A percentile compares a stretch with the other conserved stretches of the same genome.
phyloP scores from a whole-genome alignment of 73 alveolate genomes.

The Uronychia setigera region DNA sequence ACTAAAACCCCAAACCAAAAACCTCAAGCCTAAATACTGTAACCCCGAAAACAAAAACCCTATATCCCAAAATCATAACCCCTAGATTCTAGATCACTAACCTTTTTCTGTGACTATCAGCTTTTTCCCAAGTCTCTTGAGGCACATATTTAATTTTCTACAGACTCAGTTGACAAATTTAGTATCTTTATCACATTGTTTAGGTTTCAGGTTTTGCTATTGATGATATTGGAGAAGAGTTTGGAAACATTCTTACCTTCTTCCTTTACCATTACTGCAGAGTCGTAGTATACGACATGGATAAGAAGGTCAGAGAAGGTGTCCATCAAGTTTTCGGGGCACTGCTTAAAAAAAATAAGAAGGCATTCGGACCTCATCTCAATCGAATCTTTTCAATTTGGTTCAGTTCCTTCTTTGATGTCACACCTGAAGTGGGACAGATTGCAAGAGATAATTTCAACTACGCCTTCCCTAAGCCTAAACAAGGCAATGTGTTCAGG shows the following conservation, averaged over 20 bases:
- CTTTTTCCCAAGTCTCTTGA: too few relatives aligned
- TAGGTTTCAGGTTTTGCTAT: too few relatives aligned
- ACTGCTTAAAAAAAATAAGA: conserved; percentile 52
- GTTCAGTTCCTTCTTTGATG: conserved; percentile 68
- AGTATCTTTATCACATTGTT: too few relatives aligned
- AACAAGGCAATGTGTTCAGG: conserved; percentile 39
- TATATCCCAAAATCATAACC: too few relatives aligned
- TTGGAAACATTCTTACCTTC: conserved; percentile 42
- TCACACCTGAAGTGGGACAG: conserved; percentile 37
- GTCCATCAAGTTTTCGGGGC: conserved; percentile 49
- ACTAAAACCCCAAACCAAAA: too few relatives aligned
- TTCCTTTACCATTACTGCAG: conserved; percentile 67
- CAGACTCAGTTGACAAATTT: too few relatives aligned
- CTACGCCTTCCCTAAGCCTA: conserved; percentile 24
- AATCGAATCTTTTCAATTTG: conserved; percentile 51
- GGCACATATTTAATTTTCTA: too few relatives aligned
- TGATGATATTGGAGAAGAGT: too few relatives aligned
- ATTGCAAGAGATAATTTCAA: conserved; percentile 47
- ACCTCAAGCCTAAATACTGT: too few relatives aligned
- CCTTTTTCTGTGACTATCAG: too few relatives aligned
- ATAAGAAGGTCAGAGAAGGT: conserved; percentile 65
- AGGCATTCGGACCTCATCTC: conserved; percentile 47
- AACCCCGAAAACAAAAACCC: too few relatives aligned
- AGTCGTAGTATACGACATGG: conserved; percentile 51
- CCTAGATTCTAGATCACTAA: too few relatives aligned